Evolutionary conservation across 768 basidiomycete genomes (phyloP).

Genomic region (Russula vinacea): DNA sequence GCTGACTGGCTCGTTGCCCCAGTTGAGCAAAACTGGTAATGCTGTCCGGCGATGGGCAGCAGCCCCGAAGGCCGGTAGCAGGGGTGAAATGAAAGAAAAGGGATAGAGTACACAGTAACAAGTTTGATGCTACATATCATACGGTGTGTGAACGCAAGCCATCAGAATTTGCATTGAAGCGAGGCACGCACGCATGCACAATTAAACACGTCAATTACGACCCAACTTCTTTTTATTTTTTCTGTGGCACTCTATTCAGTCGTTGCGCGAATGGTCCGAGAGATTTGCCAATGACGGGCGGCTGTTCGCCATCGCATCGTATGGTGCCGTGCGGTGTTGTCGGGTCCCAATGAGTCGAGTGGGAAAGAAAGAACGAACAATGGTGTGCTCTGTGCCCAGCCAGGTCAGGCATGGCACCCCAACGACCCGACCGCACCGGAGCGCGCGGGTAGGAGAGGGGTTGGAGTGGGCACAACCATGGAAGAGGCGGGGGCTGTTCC

Average conservation of each 20-base stretch:
- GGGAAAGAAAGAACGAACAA: background rate
- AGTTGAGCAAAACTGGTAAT: background rate
- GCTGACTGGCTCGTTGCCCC: background rate
- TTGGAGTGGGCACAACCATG: background rate
- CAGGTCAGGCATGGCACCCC: background rate
- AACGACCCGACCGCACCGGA: background rate
- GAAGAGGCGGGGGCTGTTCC: no score
- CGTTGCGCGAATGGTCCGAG: background rate
- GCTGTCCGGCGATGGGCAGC: no score
- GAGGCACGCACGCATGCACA: background rate
- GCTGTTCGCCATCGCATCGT: background rate
- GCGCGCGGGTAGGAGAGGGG: background rate
- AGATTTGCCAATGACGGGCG: background rate
- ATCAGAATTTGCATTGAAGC: background rate
- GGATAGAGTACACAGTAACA: no score
- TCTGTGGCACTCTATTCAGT: background rate
- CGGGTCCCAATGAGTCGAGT: slow-evolving; percentile 7
- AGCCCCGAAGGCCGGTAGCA: no score
- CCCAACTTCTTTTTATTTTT: background rate
- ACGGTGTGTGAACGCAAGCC: background rate
- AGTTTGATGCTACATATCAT: no score
- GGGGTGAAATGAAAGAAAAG: no score
- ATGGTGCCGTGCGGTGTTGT: background rate
- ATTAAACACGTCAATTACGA: slow-evolving; percentile 1
- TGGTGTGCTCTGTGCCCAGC: background rate